Conservation (phyloP, 345 rosid species). For the Ceriops tagal region DNA sequence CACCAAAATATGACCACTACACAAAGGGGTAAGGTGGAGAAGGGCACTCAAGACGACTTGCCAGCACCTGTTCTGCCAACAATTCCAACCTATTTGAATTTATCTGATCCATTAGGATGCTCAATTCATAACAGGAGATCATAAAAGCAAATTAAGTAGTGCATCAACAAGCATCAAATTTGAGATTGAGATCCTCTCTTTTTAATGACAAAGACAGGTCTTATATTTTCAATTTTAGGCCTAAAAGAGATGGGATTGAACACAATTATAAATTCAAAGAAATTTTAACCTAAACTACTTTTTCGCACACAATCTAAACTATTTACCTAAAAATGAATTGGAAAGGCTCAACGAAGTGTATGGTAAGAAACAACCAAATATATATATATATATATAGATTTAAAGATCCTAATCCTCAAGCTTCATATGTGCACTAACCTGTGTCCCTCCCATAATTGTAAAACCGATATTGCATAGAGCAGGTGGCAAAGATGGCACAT, state of each 20-base stretch:
- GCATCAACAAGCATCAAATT: not conserved
- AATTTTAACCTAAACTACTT: not conserved
- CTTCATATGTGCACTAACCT: constrained; percentile 39
- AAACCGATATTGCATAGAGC: constrained; percentile 60
- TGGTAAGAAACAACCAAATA: too few relatives aligned
- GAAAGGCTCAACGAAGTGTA: not conserved
- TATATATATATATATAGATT: too few relatives aligned
- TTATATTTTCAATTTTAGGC: not conserved
- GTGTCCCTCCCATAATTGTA: constrained; percentile 59
- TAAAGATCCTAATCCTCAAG: not conserved
- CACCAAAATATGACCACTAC: constrained; percentile 59
- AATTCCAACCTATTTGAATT: constrained; percentile 63
- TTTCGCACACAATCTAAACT: not conserved
- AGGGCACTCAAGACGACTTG: constrained; percentile 86
- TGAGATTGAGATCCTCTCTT: not conserved
- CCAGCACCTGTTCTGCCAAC: constrained; percentile 97
- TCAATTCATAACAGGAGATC: constrained; percentile 1
- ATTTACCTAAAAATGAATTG: not conserved
- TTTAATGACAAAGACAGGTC: not conserved
- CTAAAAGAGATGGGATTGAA: not conserved
- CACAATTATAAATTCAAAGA: not conserved
- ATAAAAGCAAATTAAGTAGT: constrained; percentile 7
- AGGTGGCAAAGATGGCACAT: constrained; percentile 62
- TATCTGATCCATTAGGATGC: not conserved
- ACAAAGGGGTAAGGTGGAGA: constrained; percentile 66